These are phyloP conservation scores for Ceratocystis colombiana DNA, from an alignment of 2,329 filamentous ascomycete genomes.

Conservation along the genomic window DNA sequence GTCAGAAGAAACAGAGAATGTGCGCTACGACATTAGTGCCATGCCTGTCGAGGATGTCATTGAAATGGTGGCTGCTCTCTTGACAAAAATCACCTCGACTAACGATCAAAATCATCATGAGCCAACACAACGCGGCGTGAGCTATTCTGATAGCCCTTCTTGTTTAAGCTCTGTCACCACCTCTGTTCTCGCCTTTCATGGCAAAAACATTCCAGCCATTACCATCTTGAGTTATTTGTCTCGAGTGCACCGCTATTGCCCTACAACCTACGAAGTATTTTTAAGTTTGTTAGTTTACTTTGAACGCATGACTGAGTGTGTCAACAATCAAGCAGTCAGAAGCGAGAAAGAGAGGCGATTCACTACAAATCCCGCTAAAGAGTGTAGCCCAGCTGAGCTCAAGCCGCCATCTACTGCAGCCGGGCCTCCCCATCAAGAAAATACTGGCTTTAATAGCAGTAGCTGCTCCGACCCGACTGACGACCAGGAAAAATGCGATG, in stretches of 20 bases:
- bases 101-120: constrained; percentile 84
- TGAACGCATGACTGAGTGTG: constrained; percentile 94
- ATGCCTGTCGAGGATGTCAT: constrained; percentile 98
- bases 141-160: constrained; percentile 32
- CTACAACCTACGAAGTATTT: constrained; percentile 96
- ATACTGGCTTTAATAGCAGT: neutral
- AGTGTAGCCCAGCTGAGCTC: neutral
- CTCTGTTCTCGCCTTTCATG: constrained; percentile 85
- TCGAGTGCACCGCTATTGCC: constrained; percentile 97
- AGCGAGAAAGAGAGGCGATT: constrained; percentile 40
- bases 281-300: constrained; percentile 93
- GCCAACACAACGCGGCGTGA: constrained; percentile 63
- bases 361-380: neutral
- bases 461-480: neutral
- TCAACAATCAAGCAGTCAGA: constrained; percentile 70
- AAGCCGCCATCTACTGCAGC: neutral
- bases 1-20: constrained; percentile 33
- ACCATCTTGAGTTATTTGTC: constrained; percentile 92
- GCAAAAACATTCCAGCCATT: constrained; percentile 95
- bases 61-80: constrained; percentile 92
- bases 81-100: constrained; percentile 94
- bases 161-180: constrained; percentile 36
- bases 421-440: neutral
- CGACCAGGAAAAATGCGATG: neutral
- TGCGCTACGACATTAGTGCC: constrained; percentile 84